A percentile compares a stretch with the other conserved stretches of the same genome.
Conservation (phyloP, 2,329 filamentous ascomycete species). For the Pseudogymnoascus sp. region DNA sequence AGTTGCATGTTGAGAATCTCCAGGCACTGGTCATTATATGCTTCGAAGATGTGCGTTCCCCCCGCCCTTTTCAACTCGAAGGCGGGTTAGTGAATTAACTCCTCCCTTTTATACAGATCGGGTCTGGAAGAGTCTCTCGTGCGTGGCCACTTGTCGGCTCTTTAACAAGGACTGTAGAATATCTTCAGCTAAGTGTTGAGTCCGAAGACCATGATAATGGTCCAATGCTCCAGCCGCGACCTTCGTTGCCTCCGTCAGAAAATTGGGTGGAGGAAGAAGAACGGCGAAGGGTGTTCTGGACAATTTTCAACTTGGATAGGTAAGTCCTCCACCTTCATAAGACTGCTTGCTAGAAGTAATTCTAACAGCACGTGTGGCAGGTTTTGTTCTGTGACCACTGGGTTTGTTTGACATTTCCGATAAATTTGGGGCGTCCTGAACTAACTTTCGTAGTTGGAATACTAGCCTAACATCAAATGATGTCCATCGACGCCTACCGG, state of each 20-base stretch:
- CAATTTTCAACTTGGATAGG: slow-evolving; percentile 45
- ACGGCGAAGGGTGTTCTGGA: slow-evolving; percentile 42
- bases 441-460: slow-evolving; percentile 29
- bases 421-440: not conserved
- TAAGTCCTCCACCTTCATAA: slow-evolving; percentile 27
- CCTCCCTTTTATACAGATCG: slow-evolving; percentile 17
- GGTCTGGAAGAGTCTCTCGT: slow-evolving; percentile 14
- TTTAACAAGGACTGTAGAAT: slow-evolving; percentile 23
- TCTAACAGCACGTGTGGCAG: slow-evolving; percentile 4
- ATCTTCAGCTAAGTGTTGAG: slow-evolving; percentile 21
- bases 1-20: slow-evolving; percentile 10
- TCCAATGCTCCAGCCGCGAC: slow-evolving; percentile 24
- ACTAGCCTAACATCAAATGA: slow-evolving; percentile 30
- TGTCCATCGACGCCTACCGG: slow-evolving; percentile 30
- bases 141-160: slow-evolving; percentile 24
- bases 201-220: slow-evolving; percentile 13
- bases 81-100: not conserved
- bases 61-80: not conserved
- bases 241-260: slow-evolving; percentile 24
- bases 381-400: slow-evolving; percentile 8
- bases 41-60: slow-evolving; percentile 28
- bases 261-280: slow-evolving; percentile 37
- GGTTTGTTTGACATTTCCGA: not conserved
- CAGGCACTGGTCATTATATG: slow-evolving; percentile 21
- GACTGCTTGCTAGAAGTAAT: not conserved